Conservation (phyloP, 176 grass and related monocot genomes). For the Pontederia crassipes region DNA sequence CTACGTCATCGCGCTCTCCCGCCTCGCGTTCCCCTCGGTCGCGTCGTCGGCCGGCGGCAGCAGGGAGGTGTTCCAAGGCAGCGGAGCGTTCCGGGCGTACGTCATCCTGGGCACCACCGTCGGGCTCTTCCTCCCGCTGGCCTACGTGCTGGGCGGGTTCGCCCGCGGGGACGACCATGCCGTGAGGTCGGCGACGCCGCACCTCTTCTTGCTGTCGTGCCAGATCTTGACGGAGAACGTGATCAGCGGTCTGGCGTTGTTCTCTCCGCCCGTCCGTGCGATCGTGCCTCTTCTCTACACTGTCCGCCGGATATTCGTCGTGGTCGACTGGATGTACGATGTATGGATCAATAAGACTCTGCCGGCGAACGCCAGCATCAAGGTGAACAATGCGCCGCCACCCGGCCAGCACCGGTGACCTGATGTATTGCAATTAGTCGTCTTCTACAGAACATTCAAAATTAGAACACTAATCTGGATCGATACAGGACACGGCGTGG, state of each 20-base stretch:
- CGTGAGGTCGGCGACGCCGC: constrained; percentile 61
- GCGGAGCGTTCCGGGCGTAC: constrained; percentile 50
- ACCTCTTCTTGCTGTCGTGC: constrained; percentile 81
- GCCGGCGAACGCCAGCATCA: constrained; percentile 2
- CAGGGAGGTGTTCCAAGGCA: constrained; percentile 39
- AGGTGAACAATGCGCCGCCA: constrained; percentile 6
- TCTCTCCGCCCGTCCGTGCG: constrained; percentile 67
- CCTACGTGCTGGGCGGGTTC: constrained; percentile 88
- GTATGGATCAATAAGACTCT: constrained; percentile 31
- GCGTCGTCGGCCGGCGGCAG: constrained; percentile 19
- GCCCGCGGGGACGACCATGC: constrained; percentile 60
- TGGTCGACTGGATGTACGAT: constrained; percentile 64
- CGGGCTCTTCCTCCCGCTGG: constrained; percentile 80
- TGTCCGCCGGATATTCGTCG: constrained; percentile 55
- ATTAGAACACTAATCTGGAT: no score
- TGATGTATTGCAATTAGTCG: no score
- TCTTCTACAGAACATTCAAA: no score
- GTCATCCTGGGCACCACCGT: constrained; percentile 57
- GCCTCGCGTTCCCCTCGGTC: constrained; percentile 56
- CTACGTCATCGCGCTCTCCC: constrained; percentile 53
- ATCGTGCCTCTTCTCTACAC: constrained; percentile 84
- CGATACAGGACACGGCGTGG: constrained; percentile 45
- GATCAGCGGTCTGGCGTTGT: constrained; percentile 43
- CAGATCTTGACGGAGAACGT: constrained; percentile 96
- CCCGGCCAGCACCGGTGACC: no score